A percentile compares a stretch with the other conserved stretches of the same genome.
These are phyloP conservation scores for Ploettnerulaceae sp. DNA, from an alignment of 2,329 filamentous ascomycete genomes.

Conservation along the genomic window DNA sequence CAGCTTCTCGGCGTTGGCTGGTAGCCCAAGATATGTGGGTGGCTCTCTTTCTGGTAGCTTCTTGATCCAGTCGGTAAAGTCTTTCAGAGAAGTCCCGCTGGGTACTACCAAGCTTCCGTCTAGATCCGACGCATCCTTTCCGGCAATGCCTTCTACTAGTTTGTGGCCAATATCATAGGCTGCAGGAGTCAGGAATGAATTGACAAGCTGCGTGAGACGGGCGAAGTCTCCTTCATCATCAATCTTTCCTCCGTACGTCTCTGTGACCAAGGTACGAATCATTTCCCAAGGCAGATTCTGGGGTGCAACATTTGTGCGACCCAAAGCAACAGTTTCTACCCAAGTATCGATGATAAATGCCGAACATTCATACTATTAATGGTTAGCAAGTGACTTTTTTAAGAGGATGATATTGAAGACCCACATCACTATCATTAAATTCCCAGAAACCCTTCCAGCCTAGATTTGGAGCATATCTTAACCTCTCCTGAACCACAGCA, in stretches of 20 bases:
- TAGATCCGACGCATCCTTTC: slow-evolving; percentile 38
- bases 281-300: slow-evolving; percentile 96
- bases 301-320: slow-evolving; percentile 87
- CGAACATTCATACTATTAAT: slow-evolving; percentile 82
- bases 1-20: slow-evolving; percentile 94
- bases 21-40: slow-evolving; percentile 88
- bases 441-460: slow-evolving; percentile 99
- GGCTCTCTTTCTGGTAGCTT: slow-evolving; percentile 90
- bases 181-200: slow-evolving; percentile 72
- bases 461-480: slow-evolving; percentile 87
- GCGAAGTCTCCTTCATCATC: slow-evolving; percentile 83
- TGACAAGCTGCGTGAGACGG: slow-evolving; percentile 67
- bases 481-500: slow-evolving; percentile 88
- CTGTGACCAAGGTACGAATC: slow-evolving; percentile 81
- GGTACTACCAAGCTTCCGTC: slow-evolving; percentile 67
- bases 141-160: slow-evolving; percentile 60
- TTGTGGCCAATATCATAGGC: slow-evolving; percentile 93
- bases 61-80: slow-evolving; percentile 90
- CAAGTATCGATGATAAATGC: slow-evolving; percentile 94
- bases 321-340: slow-evolving; percentile 77
- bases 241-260: slow-evolving; percentile 97
- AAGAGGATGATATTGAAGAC: slow-evolving; percentile 37
- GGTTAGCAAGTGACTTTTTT: slow-evolving; percentile 49
- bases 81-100: slow-evolving; percentile 71
- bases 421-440: slow-evolving; percentile 98